Evolutionary conservation across 2,329 filamentous ascomycete genomes (phyloP).

Genomic region (Chaetomium sp.): DNA sequence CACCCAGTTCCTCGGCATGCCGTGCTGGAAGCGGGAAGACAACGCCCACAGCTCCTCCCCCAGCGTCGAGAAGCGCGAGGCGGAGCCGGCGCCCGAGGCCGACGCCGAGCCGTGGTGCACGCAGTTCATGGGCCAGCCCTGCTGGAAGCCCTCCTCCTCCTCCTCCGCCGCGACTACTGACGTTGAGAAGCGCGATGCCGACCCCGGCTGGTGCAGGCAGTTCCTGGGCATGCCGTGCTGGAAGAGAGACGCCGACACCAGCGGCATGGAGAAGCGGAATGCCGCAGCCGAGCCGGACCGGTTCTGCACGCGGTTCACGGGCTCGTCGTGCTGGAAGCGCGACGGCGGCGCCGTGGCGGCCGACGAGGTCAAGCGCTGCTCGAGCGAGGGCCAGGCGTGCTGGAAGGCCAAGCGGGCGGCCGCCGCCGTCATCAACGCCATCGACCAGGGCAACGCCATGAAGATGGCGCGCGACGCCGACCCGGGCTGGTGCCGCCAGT

Average conservation of each 20-base stretch:
- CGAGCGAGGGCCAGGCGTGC: constrained; percentile 45
- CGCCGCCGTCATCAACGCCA: constrained; percentile 39
- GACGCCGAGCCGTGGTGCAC: constrained; percentile 40
- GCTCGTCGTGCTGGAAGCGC: constrained; percentile 44
- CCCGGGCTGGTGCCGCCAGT: constrained; percentile 39
- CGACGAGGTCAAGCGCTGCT: constrained; percentile 34
- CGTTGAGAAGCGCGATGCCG: constrained; percentile 3
- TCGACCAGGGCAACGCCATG: constrained; percentile 36
- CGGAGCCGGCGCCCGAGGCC: constrained; percentile 6
- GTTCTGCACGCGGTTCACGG: constrained; percentile 41
- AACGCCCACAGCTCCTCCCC: constrained; percentile 29
- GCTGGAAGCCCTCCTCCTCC: constrained; percentile 34
- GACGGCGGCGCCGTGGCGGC: constrained; percentile 29
- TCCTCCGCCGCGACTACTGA: neutral
- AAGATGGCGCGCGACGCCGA: constrained; percentile 32
- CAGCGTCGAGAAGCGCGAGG: constrained; percentile 20
- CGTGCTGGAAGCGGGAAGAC: constrained; percentile 41
- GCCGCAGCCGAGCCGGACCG: constrained; percentile 19
- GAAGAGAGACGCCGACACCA: constrained; percentile 27
- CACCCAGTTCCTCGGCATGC: constrained; percentile 41
- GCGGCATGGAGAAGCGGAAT: constrained; percentile 29
- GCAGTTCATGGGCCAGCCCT: constrained; percentile 44
- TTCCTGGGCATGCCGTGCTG: constrained; percentile 44
- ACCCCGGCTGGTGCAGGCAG: constrained; percentile 36
- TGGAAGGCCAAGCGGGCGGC: constrained; percentile 48